Conservation (phyloP, 2,329 filamentous ascomycete genomes). For the Aspergillus sp. region DNA sequence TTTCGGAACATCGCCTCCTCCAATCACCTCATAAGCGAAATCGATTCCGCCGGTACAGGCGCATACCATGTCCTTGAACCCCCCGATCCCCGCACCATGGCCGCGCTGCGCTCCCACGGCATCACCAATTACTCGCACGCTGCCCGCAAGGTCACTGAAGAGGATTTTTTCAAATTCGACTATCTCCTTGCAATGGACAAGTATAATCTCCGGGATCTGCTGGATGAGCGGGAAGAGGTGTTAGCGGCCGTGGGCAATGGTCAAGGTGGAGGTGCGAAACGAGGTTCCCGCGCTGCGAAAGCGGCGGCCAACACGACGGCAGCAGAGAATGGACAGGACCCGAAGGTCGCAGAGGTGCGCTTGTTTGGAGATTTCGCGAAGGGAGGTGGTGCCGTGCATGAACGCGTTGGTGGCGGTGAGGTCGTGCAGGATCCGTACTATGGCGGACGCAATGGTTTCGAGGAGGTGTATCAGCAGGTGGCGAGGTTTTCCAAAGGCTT, state of each 20-base stretch:
- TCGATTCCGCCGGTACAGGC: constrained; percentile 87
- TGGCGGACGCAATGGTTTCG: constrained; percentile 72
- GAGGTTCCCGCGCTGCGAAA: constrained; percentile 29
- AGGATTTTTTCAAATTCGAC: constrained; percentile 78
- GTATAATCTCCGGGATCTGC: constrained; percentile 65
- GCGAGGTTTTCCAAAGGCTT: constrained; percentile 69
- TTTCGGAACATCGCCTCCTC: constrained; percentile 63
- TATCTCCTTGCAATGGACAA: constrained; percentile 94
- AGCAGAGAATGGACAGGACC: constrained; percentile 24
- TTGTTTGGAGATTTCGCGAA: constrained; percentile 77
- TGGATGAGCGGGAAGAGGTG: constrained; percentile 50
- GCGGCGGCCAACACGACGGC: constrained; percentile 24
- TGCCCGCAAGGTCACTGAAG: constrained; percentile 62
- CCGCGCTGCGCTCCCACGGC: constrained; percentile 63
- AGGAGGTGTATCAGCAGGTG: constrained; percentile 78
- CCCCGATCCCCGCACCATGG: constrained; percentile 77
- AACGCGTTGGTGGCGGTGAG: constrained; percentile 46
- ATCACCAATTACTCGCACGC: constrained; percentile 69
- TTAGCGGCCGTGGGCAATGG: constrained; percentile 40
- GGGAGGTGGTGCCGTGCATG: constrained; percentile 35
- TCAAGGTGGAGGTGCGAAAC: constrained; percentile 14
- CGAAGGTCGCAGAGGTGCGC: constrained; percentile 51
- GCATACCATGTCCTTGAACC: constrained; percentile 72
- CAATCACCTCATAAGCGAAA: constrained; percentile 51
- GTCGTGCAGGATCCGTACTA: constrained; percentile 88